These are phyloP conservation scores for Polytrichum formosum DNA, from an alignment of 225 moss, liverwort and hornwort species.

Conservation along the genomic window DNA sequence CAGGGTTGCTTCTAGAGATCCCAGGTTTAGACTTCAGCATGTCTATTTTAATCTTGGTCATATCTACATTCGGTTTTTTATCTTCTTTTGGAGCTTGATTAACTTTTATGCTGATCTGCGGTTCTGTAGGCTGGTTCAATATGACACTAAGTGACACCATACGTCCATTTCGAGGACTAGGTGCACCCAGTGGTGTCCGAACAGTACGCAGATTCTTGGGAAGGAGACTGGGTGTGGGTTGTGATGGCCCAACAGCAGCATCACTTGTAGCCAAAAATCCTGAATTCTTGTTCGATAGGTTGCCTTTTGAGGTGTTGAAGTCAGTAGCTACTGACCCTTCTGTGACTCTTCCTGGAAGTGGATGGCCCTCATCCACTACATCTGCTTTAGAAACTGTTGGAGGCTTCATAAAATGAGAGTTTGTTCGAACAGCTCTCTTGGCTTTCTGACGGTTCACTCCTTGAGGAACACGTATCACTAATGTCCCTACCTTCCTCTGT, in stretches of 20 bases:
- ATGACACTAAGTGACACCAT: slow-evolving; percentile 80
- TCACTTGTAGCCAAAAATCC: slow-evolving; percentile 16
- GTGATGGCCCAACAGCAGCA: slow-evolving; percentile 13
- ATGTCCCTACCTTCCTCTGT: slow-evolving; percentile 36
- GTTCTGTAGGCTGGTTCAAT: slow-evolving; percentile 52
- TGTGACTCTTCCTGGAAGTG: slow-evolving; percentile 17
- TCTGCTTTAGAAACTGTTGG: slow-evolving; percentile 22
- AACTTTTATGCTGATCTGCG: slow-evolving; percentile 8
- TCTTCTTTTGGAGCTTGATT: slow-evolving; percentile 22
- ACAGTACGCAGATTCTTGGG: slow-evolving; percentile 48
- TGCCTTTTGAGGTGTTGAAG: slow-evolving; percentile 23
- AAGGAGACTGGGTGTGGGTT: slow-evolving; percentile 22
- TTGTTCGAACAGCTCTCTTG: slow-evolving; percentile 61
- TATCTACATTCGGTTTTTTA: neutral
- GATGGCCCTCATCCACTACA: slow-evolving; percentile 11
- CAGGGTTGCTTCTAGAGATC: slow-evolving; percentile 6
- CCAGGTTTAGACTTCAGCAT: neutral
- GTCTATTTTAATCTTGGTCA: neutral
- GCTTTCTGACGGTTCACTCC: slow-evolving; percentile 66
- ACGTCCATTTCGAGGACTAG: slow-evolving; percentile 69
- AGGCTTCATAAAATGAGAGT: slow-evolving; percentile 25
- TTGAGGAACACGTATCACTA: slow-evolving; percentile 70
- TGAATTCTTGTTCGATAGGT: slow-evolving; percentile 22
- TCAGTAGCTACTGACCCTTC: slow-evolving; percentile 24
- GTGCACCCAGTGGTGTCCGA: slow-evolving; percentile 56